phyloP scores from a whole-genome alignment of 2,329 filamentous ascomycete species.

The Talaromyces atroroseus region DNA sequence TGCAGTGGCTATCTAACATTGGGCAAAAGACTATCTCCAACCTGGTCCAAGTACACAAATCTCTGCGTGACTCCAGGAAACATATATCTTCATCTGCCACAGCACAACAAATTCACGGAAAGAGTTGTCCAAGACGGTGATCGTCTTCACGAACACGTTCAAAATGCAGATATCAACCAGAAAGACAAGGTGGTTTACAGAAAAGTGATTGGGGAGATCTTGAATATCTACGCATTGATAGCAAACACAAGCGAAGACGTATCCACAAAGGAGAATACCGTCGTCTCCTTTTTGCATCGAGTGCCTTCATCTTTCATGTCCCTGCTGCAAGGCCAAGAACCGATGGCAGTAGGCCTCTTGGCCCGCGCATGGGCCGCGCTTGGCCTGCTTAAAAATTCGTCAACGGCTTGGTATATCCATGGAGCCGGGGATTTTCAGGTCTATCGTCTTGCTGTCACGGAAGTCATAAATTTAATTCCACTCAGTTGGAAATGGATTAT shows the following conservation, averaged over 20 bases:
- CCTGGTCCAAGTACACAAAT: constrained; percentile 5
- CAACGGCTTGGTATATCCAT: constrained; percentile 11
- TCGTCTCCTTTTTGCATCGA: constrained; percentile 7
- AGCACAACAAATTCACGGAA: background rate
- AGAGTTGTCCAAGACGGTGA: background rate
- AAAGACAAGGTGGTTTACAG: constrained; percentile 3
- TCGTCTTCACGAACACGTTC: background rate
- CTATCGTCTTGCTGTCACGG: background rate
- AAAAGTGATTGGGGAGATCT: background rate
- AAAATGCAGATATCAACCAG: background rate
- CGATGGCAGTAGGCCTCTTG: constrained; percentile 5
- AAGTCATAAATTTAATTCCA: background rate
- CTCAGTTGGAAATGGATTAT: constrained; percentile 6
- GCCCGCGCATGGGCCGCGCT: constrained; percentile 4
- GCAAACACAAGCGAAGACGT: background rate
- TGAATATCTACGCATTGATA: constrained; percentile 1
- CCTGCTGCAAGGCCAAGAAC: constrained; percentile 3
- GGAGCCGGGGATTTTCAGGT: constrained; percentile 3
- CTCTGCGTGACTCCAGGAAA: background rate
- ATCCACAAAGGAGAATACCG: constrained; percentile 2
- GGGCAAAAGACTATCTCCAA: background rate
- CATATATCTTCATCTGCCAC: background rate
- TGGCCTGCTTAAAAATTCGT: background rate
- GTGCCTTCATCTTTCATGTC: background rate
- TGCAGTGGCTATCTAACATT: constrained; percentile 6